Evolutionary conservation across 805 yeast species (phyloP).

Genomic region (Starmerella asiatica): DNA sequence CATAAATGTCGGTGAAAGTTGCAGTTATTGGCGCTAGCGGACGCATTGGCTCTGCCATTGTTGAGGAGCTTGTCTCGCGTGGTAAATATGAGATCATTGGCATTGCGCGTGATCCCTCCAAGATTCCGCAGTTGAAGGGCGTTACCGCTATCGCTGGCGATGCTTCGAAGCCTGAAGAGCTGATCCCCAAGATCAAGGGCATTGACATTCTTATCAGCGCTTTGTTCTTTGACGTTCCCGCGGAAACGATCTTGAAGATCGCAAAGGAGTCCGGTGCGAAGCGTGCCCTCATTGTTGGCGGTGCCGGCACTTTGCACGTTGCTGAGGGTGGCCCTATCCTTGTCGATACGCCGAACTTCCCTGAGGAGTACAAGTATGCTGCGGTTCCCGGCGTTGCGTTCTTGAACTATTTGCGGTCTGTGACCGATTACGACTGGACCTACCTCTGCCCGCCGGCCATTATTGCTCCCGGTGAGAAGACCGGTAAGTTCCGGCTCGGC

Average conservation of each 20-base stretch:
- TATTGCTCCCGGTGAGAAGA: conserved; percentile 7
- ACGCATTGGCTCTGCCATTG: conserved; percentile 27
- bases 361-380: conserved; percentile 6
- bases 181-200: conserved; percentile 6
- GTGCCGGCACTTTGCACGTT: conserved; percentile 11
- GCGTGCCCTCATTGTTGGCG: conserved; percentile 13
- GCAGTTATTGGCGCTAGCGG: conserved; percentile 21
- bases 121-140: conserved; percentile 1
- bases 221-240: conserved; percentile 5
- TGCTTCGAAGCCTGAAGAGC: conserved; percentile 8
- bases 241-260: conserved; percentile 1
- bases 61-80: conserved; percentile 8
- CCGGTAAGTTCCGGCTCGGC: conserved; percentile 10
- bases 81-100: conserved; percentile 8
- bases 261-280: conserved; percentile 10
- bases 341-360: conserved; percentile 12
- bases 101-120: conserved; percentile 11
- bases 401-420: conserved; percentile 1
- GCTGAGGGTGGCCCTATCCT: conserved; percentile 11
- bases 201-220: conserved; percentile 10
- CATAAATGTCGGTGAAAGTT: conserved; percentile 6
- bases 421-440: conserved; percentile 12
- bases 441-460: conserved; percentile 10
- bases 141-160: conserved; percentile 11
- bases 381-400: conserved; percentile 6